phyloP scores from a whole-genome alignment of 352 stramenopile species.

The Globisporangium ultimum region DNA sequence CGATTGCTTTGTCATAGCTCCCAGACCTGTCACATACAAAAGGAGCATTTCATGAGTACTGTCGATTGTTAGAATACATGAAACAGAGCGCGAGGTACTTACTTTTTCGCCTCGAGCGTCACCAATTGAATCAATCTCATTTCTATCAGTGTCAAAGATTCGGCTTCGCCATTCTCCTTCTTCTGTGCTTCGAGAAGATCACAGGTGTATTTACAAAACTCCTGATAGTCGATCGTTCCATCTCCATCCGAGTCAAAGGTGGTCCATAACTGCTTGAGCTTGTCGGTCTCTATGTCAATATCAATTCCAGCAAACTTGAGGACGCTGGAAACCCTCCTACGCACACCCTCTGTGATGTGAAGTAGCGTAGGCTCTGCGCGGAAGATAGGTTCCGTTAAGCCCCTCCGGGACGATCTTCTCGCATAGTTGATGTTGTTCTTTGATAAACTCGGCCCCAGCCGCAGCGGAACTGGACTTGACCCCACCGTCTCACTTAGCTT shows the following conservation, averaged over 20 bases:
- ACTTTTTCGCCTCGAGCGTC: conserved; percentile 28
- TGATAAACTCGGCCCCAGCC: not conserved
- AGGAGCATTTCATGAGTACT: not conserved
- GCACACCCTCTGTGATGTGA: conserved; percentile 14
- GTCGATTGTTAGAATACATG: not conserved
- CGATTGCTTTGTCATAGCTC: conserved; percentile 25
- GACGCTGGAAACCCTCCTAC: conserved; percentile 22
- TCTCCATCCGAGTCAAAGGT: conserved; percentile 41
- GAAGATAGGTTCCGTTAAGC: not conserved
- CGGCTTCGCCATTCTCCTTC: conserved; percentile 22
- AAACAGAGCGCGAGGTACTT: not conserved
- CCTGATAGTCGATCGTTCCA: conserved; percentile 38
- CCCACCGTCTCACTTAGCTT: not conserved
- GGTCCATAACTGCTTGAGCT: conserved; percentile 32
- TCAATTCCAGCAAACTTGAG: conserved; percentile 33
- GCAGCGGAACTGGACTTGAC: not conserved
- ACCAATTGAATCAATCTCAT: conserved; percentile 34
- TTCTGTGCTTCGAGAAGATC: conserved; percentile 31
- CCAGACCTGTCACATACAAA: conserved; percentile 5
- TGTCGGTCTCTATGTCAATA: conserved; percentile 27
- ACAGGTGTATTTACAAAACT: conserved; percentile 43
- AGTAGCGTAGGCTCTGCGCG: not conserved
- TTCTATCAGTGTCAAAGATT: conserved; percentile 23
- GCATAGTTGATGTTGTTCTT: not conserved
- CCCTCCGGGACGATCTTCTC: not conserved